phyloP scores from a whole-genome alignment of 148 eudicot genomes.

The Silene latifolia region DNA sequence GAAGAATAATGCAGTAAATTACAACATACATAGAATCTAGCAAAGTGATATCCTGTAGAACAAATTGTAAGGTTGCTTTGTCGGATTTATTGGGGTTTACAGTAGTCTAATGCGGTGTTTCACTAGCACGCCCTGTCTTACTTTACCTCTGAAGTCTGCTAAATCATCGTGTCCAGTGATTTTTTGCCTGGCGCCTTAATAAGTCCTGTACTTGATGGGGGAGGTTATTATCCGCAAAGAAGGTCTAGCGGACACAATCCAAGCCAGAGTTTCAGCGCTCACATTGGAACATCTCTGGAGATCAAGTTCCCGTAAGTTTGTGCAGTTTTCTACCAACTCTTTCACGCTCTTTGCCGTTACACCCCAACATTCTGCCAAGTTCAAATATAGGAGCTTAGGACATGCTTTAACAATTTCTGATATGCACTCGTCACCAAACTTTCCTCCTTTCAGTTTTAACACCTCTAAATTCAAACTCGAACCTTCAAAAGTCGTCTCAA shows the following conservation, averaged over 20 bases:
- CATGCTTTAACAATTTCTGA: background rate
- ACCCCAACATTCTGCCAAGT: background rate
- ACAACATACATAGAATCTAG: conserved; percentile 25
- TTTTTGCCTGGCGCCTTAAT: no score
- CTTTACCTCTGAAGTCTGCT: no score
- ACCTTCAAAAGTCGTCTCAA: background rate
- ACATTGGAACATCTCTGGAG: background rate
- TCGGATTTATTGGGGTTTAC: no score
- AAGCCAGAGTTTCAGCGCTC: background rate
- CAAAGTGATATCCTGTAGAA: conserved; percentile 44
- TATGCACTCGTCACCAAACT: background rate
- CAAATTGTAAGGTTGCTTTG: no score
- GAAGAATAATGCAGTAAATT: no score
- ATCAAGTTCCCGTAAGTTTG: background rate
- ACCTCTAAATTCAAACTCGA: background rate
- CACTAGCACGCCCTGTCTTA: no score
- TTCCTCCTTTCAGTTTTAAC: background rate
- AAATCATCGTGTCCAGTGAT: no score
- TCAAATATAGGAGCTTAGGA: background rate
- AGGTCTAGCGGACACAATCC: background rate
- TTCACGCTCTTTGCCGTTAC: background rate
- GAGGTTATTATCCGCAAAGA: background rate
- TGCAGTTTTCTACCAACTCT: background rate
- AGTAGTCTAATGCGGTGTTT: no score
- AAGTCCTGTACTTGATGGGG: background rate